A percentile compares a stretch with the other conserved stretches of the same genome.
phyloP scores from a whole-genome alignment of 2,329 filamentous ascomycete species.

The Neonectria neomacrospora region DNA sequence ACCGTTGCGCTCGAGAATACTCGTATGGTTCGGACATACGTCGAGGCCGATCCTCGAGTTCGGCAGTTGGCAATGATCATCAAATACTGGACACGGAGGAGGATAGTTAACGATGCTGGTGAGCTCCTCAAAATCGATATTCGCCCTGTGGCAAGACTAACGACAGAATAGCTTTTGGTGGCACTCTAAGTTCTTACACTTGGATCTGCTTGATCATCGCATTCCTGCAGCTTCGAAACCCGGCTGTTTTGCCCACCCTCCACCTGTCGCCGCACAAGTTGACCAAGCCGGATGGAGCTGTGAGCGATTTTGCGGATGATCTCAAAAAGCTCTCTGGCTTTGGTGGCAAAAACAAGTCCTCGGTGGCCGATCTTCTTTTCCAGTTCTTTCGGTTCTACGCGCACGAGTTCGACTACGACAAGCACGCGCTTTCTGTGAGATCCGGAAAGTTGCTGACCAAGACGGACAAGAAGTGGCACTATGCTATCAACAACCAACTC shows the following conservation, averaged over 20 bases:
- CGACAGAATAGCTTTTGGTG: slow-evolving; percentile 76
- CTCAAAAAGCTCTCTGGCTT: slow-evolving; percentile 78
- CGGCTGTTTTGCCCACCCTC: slow-evolving; percentile 85
- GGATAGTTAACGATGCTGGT: slow-evolving; percentile 97
- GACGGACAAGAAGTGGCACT: slow-evolving; percentile 88
- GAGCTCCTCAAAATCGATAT: slow-evolving; percentile 54
- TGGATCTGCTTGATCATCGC: slow-evolving; percentile 99
- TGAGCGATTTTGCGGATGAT: slow-evolving; percentile 88
- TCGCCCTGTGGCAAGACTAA: slow-evolving; percentile 31
- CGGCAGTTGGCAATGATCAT: slow-evolving; percentile 94
- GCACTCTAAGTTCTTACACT: slow-evolving; percentile 96
- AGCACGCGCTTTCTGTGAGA: slow-evolving; percentile 84
- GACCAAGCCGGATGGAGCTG: slow-evolving; percentile 70
- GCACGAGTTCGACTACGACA: slow-evolving; percentile 91
- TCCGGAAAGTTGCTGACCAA: slow-evolving; percentile 83
- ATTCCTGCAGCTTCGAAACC: slow-evolving; percentile 88
- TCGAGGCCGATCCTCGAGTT: slow-evolving; percentile 90
- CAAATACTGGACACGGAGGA: slow-evolving; percentile 95
- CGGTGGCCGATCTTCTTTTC: slow-evolving; percentile 87
- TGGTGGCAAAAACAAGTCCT: slow-evolving; percentile 83
- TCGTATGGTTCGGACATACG: slow-evolving; percentile 96
- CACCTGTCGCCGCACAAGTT: slow-evolving; percentile 71
- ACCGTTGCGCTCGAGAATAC: slow-evolving; percentile 95
- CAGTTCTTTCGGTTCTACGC: slow-evolving; percentile 96
- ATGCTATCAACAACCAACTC: slow-evolving; percentile 81